Evolutionary conservation across 2,329 filamentous ascomycete genomes (phyloP), one percentile per base, ranked within the genome.

Genomic region (Xylaria digitata): DNA sequence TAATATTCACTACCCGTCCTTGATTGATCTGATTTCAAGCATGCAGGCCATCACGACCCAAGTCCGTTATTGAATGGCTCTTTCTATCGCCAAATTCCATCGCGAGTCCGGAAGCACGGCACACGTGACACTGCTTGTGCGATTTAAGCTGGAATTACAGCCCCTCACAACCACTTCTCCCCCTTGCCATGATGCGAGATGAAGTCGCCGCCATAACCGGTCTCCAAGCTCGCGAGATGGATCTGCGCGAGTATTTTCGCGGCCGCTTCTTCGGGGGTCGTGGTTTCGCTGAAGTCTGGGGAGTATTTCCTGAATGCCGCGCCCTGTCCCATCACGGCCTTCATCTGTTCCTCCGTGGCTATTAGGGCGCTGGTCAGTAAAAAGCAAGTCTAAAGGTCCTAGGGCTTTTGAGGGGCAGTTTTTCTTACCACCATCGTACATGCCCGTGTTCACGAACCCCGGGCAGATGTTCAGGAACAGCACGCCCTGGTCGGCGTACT

Each of bases 381-480:
- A 65, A 26, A 26, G 17, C 17, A 19, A n/a, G 2, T 15, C n/a
- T n/a, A n/a, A n/a, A n/a, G n/a, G n/a, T n/a, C n/a, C n/a, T n/a
- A n/a, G n/a, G n/a, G n/a, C n/a, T n/a, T 34, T 30, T 1, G 7
- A 17, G 26, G 13, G 21, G 74, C 52, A 61, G 63, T 8, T 21
- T 42, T 59, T 26, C 26, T 61, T 57, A 67, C 65, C n/a, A 3
- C 7, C 23, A 1, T 58, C 61, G 30, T 65, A 68, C 7, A 71
- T 68, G 8, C 78, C 80, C 0, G 77, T 78, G 11, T 81, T 77
- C 0, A 85, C 82, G 1, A 82, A 46, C 0, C 83, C 84, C 0
- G 83, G 84, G 54, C 78, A 79, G 32, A 85, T 74, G 23, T 76
- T 75, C 48, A 86, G 55, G 71, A 84, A 82, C 1, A 83, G 74